phyloP scores from a whole-genome alignment of 306 rosid genomes.

The Gynostemma pentaphyllum region DNA sequence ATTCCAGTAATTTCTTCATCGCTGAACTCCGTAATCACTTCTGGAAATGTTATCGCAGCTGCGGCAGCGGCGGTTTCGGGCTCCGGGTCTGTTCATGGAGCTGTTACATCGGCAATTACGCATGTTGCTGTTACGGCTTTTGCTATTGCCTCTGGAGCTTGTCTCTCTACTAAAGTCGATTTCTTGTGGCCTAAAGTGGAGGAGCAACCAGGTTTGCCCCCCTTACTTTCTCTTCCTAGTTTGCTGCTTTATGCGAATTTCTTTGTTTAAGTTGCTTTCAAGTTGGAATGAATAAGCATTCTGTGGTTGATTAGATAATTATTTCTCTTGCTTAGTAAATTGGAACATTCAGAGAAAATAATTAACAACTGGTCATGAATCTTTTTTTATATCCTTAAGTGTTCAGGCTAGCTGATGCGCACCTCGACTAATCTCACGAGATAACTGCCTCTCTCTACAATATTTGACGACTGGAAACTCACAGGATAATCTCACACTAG shows the following conservation, averaged over 20 bases:
- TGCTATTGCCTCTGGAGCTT: conserved; percentile 96
- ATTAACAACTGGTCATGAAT: background rate
- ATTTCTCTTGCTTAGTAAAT: background rate
- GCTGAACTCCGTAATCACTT: conserved; percentile 36
- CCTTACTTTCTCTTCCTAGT: background rate
- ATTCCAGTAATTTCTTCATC: conserved; percentile 39
- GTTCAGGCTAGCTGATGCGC: too few relatives aligned
- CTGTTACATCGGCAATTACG: conserved; percentile 85
- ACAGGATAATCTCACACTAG: too few relatives aligned
- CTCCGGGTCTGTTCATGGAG: conserved; percentile 51
- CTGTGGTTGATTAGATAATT: background rate
- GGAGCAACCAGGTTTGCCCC: conserved; percentile 56
- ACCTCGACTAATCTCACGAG: too few relatives aligned
- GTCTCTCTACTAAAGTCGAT: conserved; percentile 88
- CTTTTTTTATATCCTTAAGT: too few relatives aligned
- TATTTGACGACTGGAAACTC: too few relatives aligned
- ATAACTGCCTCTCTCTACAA: too few relatives aligned
- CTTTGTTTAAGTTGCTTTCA: background rate
- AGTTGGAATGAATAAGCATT: background rate
- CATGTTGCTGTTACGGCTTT: conserved; percentile 95
- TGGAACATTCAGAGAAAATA: background rate
- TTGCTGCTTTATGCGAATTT: background rate
- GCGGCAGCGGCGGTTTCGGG: conserved; percentile 51
- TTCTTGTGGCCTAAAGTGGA: conserved; percentile 88
- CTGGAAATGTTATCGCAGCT: conserved; percentile 68